Base-by-base conservation (phyloP, 129 eudicot species). In the Escallonia herrerae region DNA sequence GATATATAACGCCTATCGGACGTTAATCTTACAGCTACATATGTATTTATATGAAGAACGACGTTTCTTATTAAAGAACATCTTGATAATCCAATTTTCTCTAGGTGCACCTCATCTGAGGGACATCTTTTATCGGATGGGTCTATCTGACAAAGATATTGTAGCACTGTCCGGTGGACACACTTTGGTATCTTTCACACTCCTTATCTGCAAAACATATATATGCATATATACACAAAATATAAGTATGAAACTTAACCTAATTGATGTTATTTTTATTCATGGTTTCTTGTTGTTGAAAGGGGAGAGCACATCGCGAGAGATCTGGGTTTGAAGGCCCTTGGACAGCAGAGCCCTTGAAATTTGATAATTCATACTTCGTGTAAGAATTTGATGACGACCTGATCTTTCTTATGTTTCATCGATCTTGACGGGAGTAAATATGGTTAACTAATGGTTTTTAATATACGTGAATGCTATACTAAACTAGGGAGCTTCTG, bases 251-350 rank as follows among this genome's bases (percentile, higher is more conserved):
- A 45, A 40, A 8, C 15, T 58, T 49, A 7, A 38, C 40, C 40
- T n/a, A 15, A 64, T 8, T 14, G 7, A 39, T 22, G 33, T 2
- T 41, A 7, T 44, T 3, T 13, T 53, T 11, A 2, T 38, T 15
- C 8, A 40, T 55, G n/a, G 12, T 15, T 73, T 70, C 38, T 43
- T 37, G 63, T 61, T 42, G 64, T 1, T 55, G 69, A 50, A 63
- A 94, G 99, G 99, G 99, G 60, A 89, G 71, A 58, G 97, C 95
- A 56, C 95, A 94, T 68, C 80, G 68, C 52, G 99, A 94, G 51
- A 89, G 99, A 76, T 86, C 99, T 51, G 99, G 99, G 49, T 94
- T 94, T 74, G 96, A 89, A 46, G 99, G 88, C 64, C 87, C 96
- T 68, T 94, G 99, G 99, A 94, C 99, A 6, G 65, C 56, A 8